A percentile compares a stretch with the other conserved stretches of the same genome.
Conservation (phyloP, 257 asterid genomes). For the Paulownia fortunei region DNA sequence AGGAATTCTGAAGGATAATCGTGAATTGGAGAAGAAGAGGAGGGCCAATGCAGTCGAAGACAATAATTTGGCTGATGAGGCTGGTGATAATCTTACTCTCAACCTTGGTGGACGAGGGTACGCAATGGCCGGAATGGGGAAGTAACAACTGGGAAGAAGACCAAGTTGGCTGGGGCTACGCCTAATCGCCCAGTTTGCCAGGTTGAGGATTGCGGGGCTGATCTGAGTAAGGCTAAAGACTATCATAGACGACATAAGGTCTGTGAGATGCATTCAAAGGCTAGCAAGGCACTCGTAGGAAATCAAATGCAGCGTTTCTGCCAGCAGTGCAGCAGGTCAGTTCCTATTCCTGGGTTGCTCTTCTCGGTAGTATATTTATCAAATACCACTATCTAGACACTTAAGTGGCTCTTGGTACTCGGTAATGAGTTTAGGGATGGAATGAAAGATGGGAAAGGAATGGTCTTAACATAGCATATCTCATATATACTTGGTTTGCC, state of each 20-base stretch:
- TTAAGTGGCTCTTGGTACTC: neutral
- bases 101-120: slow-evolving; percentile 58
- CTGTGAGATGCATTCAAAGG: slow-evolving; percentile 80
- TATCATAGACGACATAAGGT: slow-evolving; percentile 86
- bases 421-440: neutral
- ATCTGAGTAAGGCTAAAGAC: slow-evolving; percentile 75
- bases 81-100: slow-evolving; percentile 45
- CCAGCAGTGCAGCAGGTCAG: slow-evolving; percentile 90
- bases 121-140: slow-evolving; percentile 36
- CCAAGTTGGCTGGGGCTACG: slow-evolving; percentile 49
- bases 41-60: slow-evolving; percentile 46
- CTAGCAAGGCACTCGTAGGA: slow-evolving; percentile 64
- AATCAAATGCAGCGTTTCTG: slow-evolving; percentile 85
- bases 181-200: slow-evolving; percentile 67
- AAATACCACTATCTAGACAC: neutral
- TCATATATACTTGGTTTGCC: neutral
- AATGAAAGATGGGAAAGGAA: neutral
- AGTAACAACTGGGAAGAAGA: slow-evolving; percentile 63
- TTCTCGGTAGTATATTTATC: neutral
- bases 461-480: neutral
- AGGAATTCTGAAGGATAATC: slow-evolving; percentile 29
- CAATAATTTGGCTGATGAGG: slow-evolving; percentile 34
- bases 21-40: slow-evolving; percentile 65
- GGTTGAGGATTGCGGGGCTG: slow-evolving; percentile 75
- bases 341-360: neutral